Percentiles rank a stretch among this genome's conserved stretches.
Evolutionary conservation across 345 rosid genomes (phyloP).

Genomic region (Firmiana major): DNA sequence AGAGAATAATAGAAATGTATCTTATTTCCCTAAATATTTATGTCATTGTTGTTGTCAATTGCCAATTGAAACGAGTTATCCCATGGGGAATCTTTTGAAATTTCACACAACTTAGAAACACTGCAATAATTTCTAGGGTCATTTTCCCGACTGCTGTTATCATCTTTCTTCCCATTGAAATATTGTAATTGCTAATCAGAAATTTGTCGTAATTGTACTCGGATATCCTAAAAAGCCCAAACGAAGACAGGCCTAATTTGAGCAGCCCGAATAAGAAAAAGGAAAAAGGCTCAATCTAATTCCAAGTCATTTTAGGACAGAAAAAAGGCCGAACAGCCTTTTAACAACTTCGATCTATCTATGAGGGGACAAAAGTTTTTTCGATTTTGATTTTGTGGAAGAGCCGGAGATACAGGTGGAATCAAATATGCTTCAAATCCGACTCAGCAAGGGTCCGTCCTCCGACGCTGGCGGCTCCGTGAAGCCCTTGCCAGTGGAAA

Average conservation of each 20-base stretch:
- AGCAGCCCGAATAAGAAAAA: not conserved
- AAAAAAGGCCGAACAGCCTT: not conserved
- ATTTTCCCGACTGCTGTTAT: not conserved
- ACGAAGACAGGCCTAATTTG: not conserved
- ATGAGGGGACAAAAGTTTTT: not conserved
- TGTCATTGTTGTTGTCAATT: not conserved
- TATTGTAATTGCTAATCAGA: not conserved
- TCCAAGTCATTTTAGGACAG: not conserved
- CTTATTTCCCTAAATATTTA: not conserved
- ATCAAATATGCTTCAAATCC: constrained; percentile 71
- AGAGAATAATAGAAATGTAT: constrained; percentile 20
- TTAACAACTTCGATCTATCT: not conserved
- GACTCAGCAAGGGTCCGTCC: constrained; percentile 61
- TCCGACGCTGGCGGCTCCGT: constrained; percentile 45
- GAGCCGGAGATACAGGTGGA: not conserved
- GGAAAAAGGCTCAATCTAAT: not conserved
- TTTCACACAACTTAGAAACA: not conserved
- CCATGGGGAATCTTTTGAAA: not conserved
- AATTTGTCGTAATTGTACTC: not conserved
- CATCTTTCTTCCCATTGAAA: not conserved
- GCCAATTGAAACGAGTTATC: not conserved
- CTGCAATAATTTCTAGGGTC: constrained; percentile 14
- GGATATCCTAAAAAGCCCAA: not conserved
- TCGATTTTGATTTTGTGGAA: not conserved
- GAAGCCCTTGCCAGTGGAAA: constrained; percentile 59